Conservation (phyloP, 495 filamentous ascomycete species). For the Neurospora sp. region DNA sequence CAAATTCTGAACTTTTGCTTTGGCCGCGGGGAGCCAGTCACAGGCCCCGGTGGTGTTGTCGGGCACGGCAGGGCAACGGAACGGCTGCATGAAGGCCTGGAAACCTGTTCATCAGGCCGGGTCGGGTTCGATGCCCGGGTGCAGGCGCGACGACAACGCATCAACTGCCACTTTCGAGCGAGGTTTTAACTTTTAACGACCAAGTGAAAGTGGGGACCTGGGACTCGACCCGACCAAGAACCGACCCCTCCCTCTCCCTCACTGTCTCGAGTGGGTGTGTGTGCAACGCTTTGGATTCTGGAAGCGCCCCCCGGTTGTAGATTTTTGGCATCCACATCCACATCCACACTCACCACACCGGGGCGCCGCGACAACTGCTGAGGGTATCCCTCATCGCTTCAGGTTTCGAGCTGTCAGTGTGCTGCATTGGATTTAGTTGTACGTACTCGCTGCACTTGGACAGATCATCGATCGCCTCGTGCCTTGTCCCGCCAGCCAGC, state of each 20-base stretch:
- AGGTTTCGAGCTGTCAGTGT: not conserved
- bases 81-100: not conserved
- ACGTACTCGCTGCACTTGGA: not conserved
- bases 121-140: not conserved
- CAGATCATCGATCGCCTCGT: not conserved
- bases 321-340: conserved; percentile 9
- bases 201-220: not conserved
- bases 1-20: not conserved
- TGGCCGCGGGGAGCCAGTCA: not conserved
- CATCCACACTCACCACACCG: not conserved
- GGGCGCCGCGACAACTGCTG: not conserved
- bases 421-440: not conserved
- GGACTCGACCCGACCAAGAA: not conserved
- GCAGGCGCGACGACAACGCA: not conserved
- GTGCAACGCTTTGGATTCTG: not conserved
- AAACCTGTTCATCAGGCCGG: not conserved
- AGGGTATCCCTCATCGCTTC: conserved; percentile 10
- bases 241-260: not conserved
- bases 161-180: not conserved
- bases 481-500: not conserved
- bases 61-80: not conserved
- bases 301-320: not conserved
- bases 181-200: not conserved
- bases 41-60: not conserved
- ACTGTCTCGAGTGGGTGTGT: not conserved